These are phyloP conservation scores for Xylariaceae sp. DNA, from an alignment of 2,329 filamentous ascomycete genomes.

Conservation along the genomic window DNA sequence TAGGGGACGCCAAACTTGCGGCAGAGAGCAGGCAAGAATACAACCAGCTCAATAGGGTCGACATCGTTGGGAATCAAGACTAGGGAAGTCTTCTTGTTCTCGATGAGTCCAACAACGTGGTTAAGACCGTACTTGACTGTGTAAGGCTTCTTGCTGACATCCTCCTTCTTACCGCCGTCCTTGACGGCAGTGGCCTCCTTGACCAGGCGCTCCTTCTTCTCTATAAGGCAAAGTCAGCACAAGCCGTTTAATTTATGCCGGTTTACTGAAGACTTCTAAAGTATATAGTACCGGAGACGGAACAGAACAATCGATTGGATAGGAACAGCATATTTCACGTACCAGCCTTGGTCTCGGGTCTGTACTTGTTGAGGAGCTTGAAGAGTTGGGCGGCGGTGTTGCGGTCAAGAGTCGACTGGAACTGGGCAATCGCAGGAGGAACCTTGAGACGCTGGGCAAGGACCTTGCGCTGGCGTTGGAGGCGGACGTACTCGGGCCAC, in stretches of 20 bases:
- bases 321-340: constrained; percentile 1
- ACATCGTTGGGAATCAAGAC: constrained; percentile 99
- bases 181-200: constrained; percentile 97
- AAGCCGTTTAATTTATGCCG: background rate
- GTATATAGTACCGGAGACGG: background rate
- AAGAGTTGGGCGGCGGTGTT: constrained; percentile 89
- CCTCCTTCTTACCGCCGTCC: constrained; percentile 99
- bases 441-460: constrained; percentile 98
- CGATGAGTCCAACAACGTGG: constrained; percentile 94
- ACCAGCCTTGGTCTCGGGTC: constrained; percentile 86
- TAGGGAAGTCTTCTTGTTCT: constrained; percentile 99
- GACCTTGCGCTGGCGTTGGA: constrained; percentile 92
- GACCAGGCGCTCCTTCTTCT: constrained; percentile 99
- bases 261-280: background rate
- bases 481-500: constrained; percentile 99
- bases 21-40: constrained; percentile 98
- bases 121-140: constrained; percentile 99
- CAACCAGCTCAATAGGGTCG: constrained; percentile 98
- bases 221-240: constrained; percentile 33
- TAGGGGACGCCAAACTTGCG: constrained; percentile 99
- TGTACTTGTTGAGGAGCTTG: constrained; percentile 99
- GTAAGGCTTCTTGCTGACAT: constrained; percentile 99
- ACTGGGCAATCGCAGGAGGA: constrained; percentile 61
- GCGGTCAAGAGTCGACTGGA: constrained; percentile 67
- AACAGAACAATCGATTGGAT: background rate